Evolutionary conservation across 768 basidiomycete genomes (phyloP), one percentile per base, ranked within the genome.

Genomic region (Macrolepiota dolichaula): DNA sequence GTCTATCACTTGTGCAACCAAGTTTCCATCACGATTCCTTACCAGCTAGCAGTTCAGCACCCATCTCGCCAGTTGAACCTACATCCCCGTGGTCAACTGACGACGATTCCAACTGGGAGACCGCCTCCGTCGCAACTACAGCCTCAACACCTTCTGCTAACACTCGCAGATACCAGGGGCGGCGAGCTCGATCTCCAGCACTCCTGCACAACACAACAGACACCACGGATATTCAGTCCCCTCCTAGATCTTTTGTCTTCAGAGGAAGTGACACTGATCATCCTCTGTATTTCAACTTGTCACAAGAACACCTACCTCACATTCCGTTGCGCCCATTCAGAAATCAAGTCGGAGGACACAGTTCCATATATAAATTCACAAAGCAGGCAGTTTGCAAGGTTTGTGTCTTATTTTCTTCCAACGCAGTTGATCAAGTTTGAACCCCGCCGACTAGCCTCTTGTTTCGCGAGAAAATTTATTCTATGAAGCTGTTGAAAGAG

Each of bases 331-430:
- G 91, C 51, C 97, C 97, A 4, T 99, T 98, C 76, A 87, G 92
- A 52, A 97, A 99, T 68, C 96, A 98, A 75, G 97, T 99, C 32
- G 97, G 97, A 44, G 97, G 97, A 2, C 97, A 99, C 72, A 93
- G 86, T 65, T 91, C 94, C 59, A 97, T 99, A 68, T 98, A 98
- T 76, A 95, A 96, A 70, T 98, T 99, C 66, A 98, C 96, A 3
- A 94, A 94, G 69, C 85, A 95, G 65, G 96, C 97, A 7, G 95
- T 99, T 15, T 99, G 97, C 81, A 99, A 99, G 87, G 96, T 97
- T 67, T 69, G 90, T 73, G 36, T 46, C 59, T 24, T 53, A 55
- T 36, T 55, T 46, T 66, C 58, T 29, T 24, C 44, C 35, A n/a
- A 63, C 29, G 19, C 49, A 49, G 59, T 66, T 66, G 57, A 62